Conservation (phyloP, 164 flowering plant genomes). For the Aristolochia fimbriata region DNA sequence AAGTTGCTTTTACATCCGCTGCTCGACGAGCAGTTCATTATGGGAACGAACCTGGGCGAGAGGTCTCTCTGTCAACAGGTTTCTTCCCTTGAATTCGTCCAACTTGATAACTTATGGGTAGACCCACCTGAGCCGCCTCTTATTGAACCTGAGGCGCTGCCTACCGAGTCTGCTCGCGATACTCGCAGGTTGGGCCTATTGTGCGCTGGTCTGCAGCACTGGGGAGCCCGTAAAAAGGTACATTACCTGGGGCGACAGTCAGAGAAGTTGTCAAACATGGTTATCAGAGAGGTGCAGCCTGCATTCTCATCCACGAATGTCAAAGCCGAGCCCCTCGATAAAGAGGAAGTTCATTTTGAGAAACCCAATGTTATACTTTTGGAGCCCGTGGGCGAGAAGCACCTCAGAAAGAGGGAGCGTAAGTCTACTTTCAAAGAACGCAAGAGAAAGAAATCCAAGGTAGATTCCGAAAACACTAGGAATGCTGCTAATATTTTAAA, state of each 20-base stretch:
- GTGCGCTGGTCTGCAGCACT: conserved; percentile 28
- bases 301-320: neutral
- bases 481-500: neutral
- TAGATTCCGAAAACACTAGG: conserved; percentile 15
- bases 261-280: conserved; percentile 1
- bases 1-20: conserved; percentile 24
- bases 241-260: conserved; percentile 27
- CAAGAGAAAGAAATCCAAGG: conserved; percentile 47
- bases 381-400: conserved; percentile 3
- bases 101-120: conserved; percentile 47
- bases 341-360: conserved; percentile 3
- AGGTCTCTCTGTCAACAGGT: conserved; percentile 34
- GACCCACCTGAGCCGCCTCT: neutral
- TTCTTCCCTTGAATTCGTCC: conserved; percentile 25
- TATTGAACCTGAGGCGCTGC: neutral
- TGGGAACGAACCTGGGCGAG: conserved; percentile 34
- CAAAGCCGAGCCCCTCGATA: conserved; percentile 1
- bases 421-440: conserved; percentile 1
- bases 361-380: neutral
- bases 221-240: conserved; percentile 49
- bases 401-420: conserved; percentile 23
- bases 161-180: neutral
- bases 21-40: conserved; percentile 48
- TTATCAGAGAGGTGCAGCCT: conserved; percentile 1
- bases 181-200: conserved; percentile 12